Evolutionary conservation across 2,329 filamentous ascomycete species (phyloP), one percentile per base, ranked within the genome.

Genomic region (Cryphonectria radicalis): DNA sequence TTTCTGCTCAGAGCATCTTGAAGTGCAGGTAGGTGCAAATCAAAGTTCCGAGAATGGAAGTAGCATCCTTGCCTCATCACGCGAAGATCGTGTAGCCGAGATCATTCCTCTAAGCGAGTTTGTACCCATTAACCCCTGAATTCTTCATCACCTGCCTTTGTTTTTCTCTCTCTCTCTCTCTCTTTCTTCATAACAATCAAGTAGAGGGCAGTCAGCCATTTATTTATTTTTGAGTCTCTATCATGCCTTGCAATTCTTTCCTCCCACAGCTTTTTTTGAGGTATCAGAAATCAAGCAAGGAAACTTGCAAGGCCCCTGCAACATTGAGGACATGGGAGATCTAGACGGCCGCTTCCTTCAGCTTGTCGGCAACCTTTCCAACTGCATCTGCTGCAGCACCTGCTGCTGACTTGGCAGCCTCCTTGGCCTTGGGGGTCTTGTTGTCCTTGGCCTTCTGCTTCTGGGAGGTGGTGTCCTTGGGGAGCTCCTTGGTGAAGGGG

Each of bases 401-500:
- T 35, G 73, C 73, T 22, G 74, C 72, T 14, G 59, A 65, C 70
- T 72, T 69, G 13, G 74, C 73, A n/a, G 72, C 73, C 19, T 70
- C 74, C 73, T 76, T 75, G 25, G 67, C 65, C 75, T 77, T 78
- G 67, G 74, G 72, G 13, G 46, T 64, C 66, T 74, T 74, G 53
- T 72, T 73, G 43, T 68, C 72, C 72, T 77, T 76, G 22, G 74
- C 72, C 71, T 76, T 77, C 55, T 72, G 66, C 66, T 73, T 73
- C 46, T 42, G 42, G 17, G 76, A 76, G 8, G 76, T 77, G 11
- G 75, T 65, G 76, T 94, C 90, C 82, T 95, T 95, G 14, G 93
- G 90, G 53, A 95, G 85, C 76, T 97, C 95, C 84, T 94, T 96
- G 68, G 90, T 89, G 79, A 92, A 99, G 1, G 93, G 93, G 73